These are phyloP conservation scores for Neonectria punicea DNA, from an alignment of 2,329 filamentous ascomycete species.

Conservation along the genomic window DNA sequence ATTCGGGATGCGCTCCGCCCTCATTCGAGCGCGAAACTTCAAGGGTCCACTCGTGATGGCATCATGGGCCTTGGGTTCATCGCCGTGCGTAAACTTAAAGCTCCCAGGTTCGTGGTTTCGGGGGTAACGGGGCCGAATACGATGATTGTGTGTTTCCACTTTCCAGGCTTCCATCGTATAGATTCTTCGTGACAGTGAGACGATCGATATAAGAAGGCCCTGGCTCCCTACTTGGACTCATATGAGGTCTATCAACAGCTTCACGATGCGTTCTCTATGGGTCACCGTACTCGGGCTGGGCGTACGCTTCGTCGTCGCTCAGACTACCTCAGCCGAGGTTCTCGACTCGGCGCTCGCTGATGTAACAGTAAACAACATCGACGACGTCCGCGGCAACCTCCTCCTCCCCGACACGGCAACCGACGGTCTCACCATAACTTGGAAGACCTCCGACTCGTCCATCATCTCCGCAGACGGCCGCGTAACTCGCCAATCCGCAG, in stretches of 20 bases:
- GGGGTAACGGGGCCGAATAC: constrained; percentile 3
- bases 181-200: background rate
- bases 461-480: constrained; percentile 50
- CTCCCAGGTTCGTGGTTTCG: background rate
- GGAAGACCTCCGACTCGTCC: constrained; percentile 48
- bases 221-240: background rate
- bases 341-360: constrained; percentile 23
- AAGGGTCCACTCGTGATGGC: constrained; percentile 7
- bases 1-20: background rate
- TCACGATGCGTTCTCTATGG: constrained; percentile 19
- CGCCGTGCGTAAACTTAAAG: background rate
- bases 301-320: constrained; percentile 6
- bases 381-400: constrained; percentile 53
- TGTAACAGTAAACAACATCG: constrained; percentile 47
- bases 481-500: constrained; percentile 46
- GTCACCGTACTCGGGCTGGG: constrained; percentile 9
- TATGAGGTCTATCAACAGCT: background rate
- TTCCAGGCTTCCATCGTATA: too few species aligned
- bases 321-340: background rate
- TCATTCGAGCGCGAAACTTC: constrained; percentile 22
- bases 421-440: constrained; percentile 47
- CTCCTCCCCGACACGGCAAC: constrained; percentile 45
- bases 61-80: constrained; percentile 8
- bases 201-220: background rate
- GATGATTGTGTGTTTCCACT: background rate